Evolutionary conservation across 2,329 filamentous ascomycete species (phyloP).

Genomic region (Raffaelea albimanens): DNA sequence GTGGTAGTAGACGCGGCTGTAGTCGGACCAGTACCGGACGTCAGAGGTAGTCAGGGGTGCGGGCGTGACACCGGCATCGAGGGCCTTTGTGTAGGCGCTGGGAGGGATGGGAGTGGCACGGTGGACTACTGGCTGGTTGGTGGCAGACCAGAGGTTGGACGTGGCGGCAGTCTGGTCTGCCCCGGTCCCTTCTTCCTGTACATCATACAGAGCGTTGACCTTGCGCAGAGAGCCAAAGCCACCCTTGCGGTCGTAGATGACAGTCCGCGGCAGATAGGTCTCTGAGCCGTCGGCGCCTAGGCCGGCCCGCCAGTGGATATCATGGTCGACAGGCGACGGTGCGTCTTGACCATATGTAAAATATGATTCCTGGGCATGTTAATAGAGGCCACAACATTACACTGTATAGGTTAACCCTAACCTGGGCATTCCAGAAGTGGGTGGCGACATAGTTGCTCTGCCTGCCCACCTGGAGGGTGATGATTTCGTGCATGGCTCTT

Average conservation of each 20-base stretch:
- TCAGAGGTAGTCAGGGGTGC: slow-evolving; percentile 54
- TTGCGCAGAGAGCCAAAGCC: slow-evolving; percentile 83
- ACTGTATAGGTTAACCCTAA: slow-evolving; percentile 22
- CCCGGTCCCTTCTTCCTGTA: slow-evolving; percentile 20
- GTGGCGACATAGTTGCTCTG: slow-evolving; percentile 88
- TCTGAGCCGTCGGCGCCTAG: slow-evolving; percentile 75
- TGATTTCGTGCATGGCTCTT: slow-evolving; percentile 74
- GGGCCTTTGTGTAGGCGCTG: slow-evolving; percentile 67
- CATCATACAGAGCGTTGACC: slow-evolving; percentile 79
- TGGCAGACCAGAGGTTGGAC: slow-evolving; percentile 22
- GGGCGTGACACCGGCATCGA: slow-evolving; percentile 60
- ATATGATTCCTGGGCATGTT: slow-evolving; percentile 71
- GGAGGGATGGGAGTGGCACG: slow-evolving; percentile 56
- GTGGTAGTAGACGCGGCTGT: slow-evolving; percentile 85
- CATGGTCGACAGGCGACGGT: slow-evolving; percentile 63
- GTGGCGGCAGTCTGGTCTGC: slow-evolving; percentile 7
- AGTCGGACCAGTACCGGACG: slow-evolving; percentile 97
- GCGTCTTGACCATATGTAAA: slow-evolving; percentile 68
- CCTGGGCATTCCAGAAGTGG: slow-evolving; percentile 96
- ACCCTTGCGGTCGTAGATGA: slow-evolving; percentile 93
- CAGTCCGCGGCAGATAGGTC: slow-evolving; percentile 81
- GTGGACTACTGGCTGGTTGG: slow-evolving; percentile 58
- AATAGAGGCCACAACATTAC: background rate
- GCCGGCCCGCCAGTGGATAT: slow-evolving; percentile 81
- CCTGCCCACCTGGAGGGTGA: slow-evolving; percentile 89